Evolutionary conservation across 1,284 basidiomycete genomes (phyloP).

Genomic region (Xanthoconium separans): DNA sequence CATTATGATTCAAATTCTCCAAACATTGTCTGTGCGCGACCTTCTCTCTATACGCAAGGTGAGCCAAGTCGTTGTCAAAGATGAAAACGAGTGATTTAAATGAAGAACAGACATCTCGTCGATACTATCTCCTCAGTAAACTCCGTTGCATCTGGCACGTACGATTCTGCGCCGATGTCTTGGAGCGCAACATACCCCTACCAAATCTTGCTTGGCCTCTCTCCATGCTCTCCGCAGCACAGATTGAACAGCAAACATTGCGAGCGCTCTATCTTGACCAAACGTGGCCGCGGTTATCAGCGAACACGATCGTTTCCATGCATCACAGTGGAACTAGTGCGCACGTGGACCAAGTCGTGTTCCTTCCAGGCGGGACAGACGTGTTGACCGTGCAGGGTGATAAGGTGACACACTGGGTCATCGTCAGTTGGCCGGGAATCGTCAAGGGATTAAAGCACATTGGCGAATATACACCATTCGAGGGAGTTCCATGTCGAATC

Average conservation of each 20-base stretch:
- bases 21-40: conserved; percentile 10
- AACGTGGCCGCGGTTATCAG: conserved; percentile 21
- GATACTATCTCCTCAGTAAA: conserved; percentile 29
- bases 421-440: conserved; percentile 18
- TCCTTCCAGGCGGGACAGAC: conserved; percentile 25
- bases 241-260: conserved; percentile 29
- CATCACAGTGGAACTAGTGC: background rate
- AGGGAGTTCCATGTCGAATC: conserved; percentile 20
- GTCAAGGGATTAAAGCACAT: conserved; percentile 17
- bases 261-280: conserved; percentile 26
- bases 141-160: conserved; percentile 23
- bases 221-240: conserved; percentile 16
- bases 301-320: conserved; percentile 11
- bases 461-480: conserved; percentile 18
- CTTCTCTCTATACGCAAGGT: conserved; percentile 26
- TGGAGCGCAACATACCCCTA: conserved; percentile 21
- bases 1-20: conserved; percentile 21
- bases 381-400: conserved; percentile 29
- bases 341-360: conserved; percentile 29
- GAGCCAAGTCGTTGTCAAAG: background rate
- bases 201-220: conserved; percentile 17
- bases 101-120: conserved; percentile 24
- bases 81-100: background rate
- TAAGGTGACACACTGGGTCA: conserved; percentile 23
- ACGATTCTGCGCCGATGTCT: conserved; percentile 22